Base-by-base conservation (phyloP, 2,329 filamentous ascomycete species). In the Fusarium gaditjirri region DNA sequence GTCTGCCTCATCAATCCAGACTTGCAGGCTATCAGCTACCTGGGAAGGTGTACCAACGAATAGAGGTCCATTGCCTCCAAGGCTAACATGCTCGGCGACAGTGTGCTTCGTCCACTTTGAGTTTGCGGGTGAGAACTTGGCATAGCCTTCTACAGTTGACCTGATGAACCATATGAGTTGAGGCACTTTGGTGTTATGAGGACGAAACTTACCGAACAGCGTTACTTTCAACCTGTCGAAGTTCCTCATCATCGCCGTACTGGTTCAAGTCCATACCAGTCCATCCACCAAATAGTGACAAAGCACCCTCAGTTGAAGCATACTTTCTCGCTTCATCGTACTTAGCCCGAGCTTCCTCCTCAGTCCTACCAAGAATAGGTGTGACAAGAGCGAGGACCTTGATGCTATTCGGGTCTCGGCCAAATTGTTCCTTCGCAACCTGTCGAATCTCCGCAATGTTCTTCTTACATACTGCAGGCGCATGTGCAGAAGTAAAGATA, bases 221-320 rank as follows among this genome's bases (percentile, higher is more conserved):
- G 77, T 91, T 90, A 71, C 86, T 88, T 78, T 90, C 86, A 16
- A 91, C 88, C 58, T 89, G 83, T 44, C 90, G 81, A 65, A 92
- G 78, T 76, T 92, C 90, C 76, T 92, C 85, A 21, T 92, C 90
- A 50, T 92, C 91, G 0, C 83, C 87, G 74, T 92, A 92, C 56
- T 87, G 83, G 36, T 85, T 82, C 19, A 87, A 72, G 58, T 87
- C 84, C 29, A 87, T 86, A 5, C 86, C 92, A 0, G 92, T 93
- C 91, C 92, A 94, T 3, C 92, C 92, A 25, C 91, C 91, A 74
- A 94, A 94, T 23, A 94, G 80, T 3, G 91, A 90, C 62, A 93
- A 77, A 0, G 91, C 92, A 5, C 92, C 92, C 71, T 87, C 92
- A 39, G 80, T 80, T 5, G 84, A 86, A 3, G 90, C 92, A 75